Base-by-base conservation (phyloP, 257 asterid genomes). In the Plectranthus barbatus region DNA sequence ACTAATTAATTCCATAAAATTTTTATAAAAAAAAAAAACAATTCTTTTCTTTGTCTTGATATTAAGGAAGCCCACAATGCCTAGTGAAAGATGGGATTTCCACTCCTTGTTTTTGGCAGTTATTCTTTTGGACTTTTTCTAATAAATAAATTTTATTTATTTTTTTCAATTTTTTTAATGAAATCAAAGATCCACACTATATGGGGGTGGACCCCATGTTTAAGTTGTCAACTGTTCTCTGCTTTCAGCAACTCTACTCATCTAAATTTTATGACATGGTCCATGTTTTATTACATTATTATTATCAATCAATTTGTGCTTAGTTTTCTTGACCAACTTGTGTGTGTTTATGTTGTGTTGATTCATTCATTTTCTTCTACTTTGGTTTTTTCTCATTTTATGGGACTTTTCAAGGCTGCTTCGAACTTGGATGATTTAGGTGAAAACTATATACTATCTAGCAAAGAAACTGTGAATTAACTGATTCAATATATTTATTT, bases 1-100 rank as follows among this genome's bases (percentile, higher is more conserved):
- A 56, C 23, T 60, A 60, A 60, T 66, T 45, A 54, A 51, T 57
- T 83, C 67, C 85, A 73, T n/a, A n/a, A n/a, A n/a, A n/a, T n/a
- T n/a, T n/a, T n/a, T n/a, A n/a, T n/a, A n/a, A n/a, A 10, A 34
- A 68, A 60, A 26, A 26, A 48, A 53, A 34, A 67, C 53, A 15
- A 71, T 70, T 70, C 76, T 66, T 75, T 66, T 44, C 76, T 71
- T 75, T 70, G 76, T 70, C 80, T 70, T 70, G 76, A 60, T 53
- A 64, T 53, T 60, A 54, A 70, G 69, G 76, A 74, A 70, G 73
- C 73, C 80, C 72, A 65, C 76, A 60, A 65, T 53, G 76, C 56
- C 73, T 53, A 75, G 67, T 66, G 71, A 60, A 61, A 70, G 74
- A 70, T 70, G 70, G 78, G 73, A 64, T 52, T 75, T 71, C 80